Evolutionary conservation across 2,329 filamentous ascomycete species (phyloP).

Genomic region (Hirsutella minnesotensis): DNA sequence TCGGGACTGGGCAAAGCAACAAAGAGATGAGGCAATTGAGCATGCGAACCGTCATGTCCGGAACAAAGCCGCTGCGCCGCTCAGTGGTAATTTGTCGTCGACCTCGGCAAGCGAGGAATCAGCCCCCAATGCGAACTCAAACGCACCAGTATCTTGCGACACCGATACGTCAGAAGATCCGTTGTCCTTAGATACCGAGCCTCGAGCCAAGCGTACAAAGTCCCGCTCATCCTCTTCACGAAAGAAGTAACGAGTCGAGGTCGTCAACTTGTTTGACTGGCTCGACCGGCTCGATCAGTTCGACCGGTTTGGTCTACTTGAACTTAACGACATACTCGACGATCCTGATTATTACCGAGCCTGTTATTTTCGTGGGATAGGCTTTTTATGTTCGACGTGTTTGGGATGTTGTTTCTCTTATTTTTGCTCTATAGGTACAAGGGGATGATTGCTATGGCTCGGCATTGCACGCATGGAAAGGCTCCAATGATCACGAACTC

Average conservation of each 20-base stretch:
- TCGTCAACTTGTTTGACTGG: too few relatives aligned
- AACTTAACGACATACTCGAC: too few relatives aligned
- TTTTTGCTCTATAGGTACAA: too few relatives aligned
- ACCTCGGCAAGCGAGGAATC: neutral
- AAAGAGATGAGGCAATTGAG: neutral
- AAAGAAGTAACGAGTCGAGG: neutral
- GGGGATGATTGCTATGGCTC: too few relatives aligned
- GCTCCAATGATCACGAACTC: too few relatives aligned
- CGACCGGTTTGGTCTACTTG: too few relatives aligned
- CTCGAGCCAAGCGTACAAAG: neutral
- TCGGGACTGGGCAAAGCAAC: slow-evolving; percentile 1
- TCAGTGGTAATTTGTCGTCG: neutral
- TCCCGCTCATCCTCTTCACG: neutral
- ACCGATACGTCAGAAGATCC: neutral
- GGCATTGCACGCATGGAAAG: too few relatives aligned
- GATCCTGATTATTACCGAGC: too few relatives aligned
- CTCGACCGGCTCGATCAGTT: too few relatives aligned
- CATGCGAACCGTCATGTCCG: neutral
- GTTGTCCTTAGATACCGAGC: neutral
- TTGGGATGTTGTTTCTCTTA: too few relatives aligned
- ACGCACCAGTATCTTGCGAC: neutral
- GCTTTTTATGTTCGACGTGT: too few relatives aligned
- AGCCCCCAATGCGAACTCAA: neutral
- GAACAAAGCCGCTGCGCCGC: neutral
- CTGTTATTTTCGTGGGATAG: too few relatives aligned